Conservation (phyloP, 768 basidiomycete species). For the Boletales sp. region DNA sequence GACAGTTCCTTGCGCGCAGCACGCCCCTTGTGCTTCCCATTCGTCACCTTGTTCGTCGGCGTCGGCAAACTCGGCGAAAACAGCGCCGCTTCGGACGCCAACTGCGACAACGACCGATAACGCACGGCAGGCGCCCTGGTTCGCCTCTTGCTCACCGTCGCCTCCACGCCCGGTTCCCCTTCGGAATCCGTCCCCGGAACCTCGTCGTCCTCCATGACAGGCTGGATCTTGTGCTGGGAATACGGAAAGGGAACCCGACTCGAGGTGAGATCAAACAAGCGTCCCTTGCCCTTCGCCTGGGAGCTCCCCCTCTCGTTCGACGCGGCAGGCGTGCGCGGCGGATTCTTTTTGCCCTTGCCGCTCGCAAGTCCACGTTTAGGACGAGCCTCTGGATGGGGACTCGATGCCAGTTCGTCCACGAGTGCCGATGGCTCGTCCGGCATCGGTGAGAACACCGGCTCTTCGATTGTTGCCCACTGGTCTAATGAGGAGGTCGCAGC, state of each 20-base stretch:
- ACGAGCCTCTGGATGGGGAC: conserved; percentile 14
- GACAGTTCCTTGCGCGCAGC: conserved; percentile 26
- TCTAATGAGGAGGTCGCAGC: conserved; percentile 19
- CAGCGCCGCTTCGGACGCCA: conserved; percentile 34
- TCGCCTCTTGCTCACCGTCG: conserved; percentile 15
- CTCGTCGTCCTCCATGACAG: conserved; percentile 30
- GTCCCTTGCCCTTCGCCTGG: conserved; percentile 18
- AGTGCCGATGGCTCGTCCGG: conserved; percentile 24
- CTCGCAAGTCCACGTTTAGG: neutral
- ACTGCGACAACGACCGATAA: conserved; percentile 52
- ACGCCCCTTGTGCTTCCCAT: conserved; percentile 24
- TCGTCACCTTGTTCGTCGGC: conserved; percentile 27
- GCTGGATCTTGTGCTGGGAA: conserved; percentile 38
- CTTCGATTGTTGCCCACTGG: too few relatives aligned
- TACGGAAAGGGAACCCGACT: conserved; percentile 55
- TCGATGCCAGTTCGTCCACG: conserved; percentile 34
- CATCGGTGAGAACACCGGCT: conserved; percentile 17
- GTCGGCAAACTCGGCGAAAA: conserved; percentile 37
- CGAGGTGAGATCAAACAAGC: conserved; percentile 47
- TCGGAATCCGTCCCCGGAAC: conserved; percentile 20
- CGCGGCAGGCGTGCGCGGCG: neutral
- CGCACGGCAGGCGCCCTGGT: conserved; percentile 5
- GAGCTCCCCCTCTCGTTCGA: neutral
- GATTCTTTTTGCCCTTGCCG: conserved; percentile 10
- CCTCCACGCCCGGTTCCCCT: neutral